A percentile compares a stretch with the other conserved stretches of the same genome.
These are phyloP conservation scores for Auricularia auricula-judae DNA, from an alignment of 768 basidiomycete species.

Conservation along the genomic window DNA sequence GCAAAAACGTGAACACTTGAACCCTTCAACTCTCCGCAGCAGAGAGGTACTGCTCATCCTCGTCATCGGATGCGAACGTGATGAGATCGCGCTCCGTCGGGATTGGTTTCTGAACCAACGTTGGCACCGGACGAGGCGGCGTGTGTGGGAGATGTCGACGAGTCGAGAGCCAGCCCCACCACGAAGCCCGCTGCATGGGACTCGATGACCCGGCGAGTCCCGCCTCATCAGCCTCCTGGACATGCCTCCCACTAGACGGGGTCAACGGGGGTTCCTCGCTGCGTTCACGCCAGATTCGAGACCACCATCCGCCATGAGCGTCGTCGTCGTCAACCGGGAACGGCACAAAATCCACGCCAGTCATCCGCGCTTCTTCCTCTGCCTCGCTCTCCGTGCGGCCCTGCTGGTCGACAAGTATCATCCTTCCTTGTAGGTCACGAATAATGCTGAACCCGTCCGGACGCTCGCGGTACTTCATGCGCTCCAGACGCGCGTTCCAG, in stretches of 20 bases:
- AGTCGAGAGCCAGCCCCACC: not conserved
- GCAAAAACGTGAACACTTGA: too few species aligned
- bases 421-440: constrained; percentile 38
- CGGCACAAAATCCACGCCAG: constrained; percentile 12
- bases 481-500: not conserved
- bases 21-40: not conserved
- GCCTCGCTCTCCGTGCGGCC: constrained; percentile 71
- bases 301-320: not conserved
- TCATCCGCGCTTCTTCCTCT: constrained; percentile 47
- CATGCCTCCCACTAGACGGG: not conserved
- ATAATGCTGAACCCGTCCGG: not conserved
- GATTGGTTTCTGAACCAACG: not conserved
- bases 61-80: not conserved
- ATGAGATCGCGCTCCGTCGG: not conserved
- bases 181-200: not conserved
- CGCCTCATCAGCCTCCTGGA: not conserved
- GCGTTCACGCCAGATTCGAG: not conserved
- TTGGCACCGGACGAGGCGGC: not conserved
- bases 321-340: not conserved
- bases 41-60: not conserved
- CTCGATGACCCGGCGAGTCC: not conserved
- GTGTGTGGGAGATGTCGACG: not conserved
- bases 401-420: constrained; percentile 50
- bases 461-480: not conserved
- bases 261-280: not conserved